A percentile compares a stretch with the other conserved stretches of the same genome.
Evolutionary conservation across 2,329 filamentous ascomycete genomes (phyloP).

Genomic region (Lecanicillium sp.): DNA sequence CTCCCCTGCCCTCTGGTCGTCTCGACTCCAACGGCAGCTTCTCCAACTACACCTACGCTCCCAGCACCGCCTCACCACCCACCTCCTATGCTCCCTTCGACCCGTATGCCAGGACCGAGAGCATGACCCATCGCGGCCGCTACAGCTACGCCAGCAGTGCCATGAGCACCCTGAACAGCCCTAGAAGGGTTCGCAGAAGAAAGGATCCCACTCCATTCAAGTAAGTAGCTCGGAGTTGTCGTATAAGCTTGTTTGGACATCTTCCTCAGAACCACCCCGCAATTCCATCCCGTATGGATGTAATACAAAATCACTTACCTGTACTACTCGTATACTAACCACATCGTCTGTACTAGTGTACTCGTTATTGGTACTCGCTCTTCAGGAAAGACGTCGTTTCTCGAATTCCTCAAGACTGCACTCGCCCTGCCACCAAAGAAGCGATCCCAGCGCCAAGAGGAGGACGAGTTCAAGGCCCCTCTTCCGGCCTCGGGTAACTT

Average conservation of each 20-base stretch:
- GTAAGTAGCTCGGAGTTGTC: too few relatives aligned
- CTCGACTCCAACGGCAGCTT: constrained; percentile 28
- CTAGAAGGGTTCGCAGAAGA: constrained; percentile 80
- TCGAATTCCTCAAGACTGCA: constrained; percentile 86
- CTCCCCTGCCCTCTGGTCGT: constrained; percentile 21
- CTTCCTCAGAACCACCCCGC: too few relatives aligned
- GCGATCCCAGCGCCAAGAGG: constrained; percentile 46
- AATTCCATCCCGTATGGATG: too few relatives aligned
- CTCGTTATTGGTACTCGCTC: constrained; percentile 81
- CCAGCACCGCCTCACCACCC: constrained; percentile 44
- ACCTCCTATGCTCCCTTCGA: constrained; percentile 55
- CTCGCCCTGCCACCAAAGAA: constrained; percentile 78
- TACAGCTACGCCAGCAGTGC: constrained; percentile 95
- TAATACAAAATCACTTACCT: too few relatives aligned
- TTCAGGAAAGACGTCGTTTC: constrained; percentile 91
- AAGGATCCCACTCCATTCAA: constrained; percentile 99
- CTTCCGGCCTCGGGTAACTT: constrained; percentile 59
- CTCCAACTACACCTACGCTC: constrained; percentile 31
- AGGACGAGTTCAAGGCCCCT: constrained; percentile 49
- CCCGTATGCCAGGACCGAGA: constrained; percentile 76
- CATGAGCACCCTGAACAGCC: constrained; percentile 86
- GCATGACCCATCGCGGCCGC: constrained; percentile 92
- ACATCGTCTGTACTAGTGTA: constrained; percentile 47
- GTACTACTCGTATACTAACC: too few relatives aligned
- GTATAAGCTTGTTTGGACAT: too few relatives aligned